phyloP scores from a whole-genome alignment of 2,329 filamentous ascomycete genomes.

The Hyphodiscus sp. region DNA sequence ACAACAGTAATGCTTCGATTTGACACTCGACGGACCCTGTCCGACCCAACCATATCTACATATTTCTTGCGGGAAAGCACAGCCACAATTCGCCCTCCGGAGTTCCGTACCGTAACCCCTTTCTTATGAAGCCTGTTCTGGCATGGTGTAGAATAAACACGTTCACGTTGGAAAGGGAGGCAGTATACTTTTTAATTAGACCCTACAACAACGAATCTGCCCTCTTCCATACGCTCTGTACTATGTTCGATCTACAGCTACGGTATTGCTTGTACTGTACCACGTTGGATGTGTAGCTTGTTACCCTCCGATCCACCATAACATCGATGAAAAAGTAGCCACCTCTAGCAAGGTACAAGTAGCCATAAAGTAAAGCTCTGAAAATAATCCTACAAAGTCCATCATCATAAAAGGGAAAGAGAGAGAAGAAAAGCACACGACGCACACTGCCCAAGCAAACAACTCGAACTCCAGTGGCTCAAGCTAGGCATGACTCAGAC shows the following conservation, averaged over 20 bases:
- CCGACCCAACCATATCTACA: background rate
- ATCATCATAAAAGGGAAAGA: background rate
- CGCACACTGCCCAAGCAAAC: background rate
- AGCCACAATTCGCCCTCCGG: background rate
- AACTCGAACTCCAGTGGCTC: background rate
- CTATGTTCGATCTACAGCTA: background rate
- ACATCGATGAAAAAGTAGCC: background rate
- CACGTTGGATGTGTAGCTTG: background rate
- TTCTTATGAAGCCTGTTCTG: too few species aligned
- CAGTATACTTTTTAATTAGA: background rate
- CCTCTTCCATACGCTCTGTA: background rate
- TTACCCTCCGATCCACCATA: background rate
- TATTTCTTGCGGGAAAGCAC: background rate
- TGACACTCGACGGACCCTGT: background rate
- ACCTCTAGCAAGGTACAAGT: background rate
- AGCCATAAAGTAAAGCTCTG: background rate
- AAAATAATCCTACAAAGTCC: background rate
- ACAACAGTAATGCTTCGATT: background rate
- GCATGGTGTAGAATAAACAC: too few species aligned
- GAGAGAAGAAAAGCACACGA: background rate
- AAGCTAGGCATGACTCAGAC: background rate
- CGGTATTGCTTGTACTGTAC: background rate
- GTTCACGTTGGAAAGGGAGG: background rate
- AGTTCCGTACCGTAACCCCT: background rate
- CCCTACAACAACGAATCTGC: background rate